Percentiles rank a stretch among this genome's conserved stretches.
These are phyloP conservation scores for Phytophthora aleatoria DNA, from an alignment of 352 stramenopile genomes.

Conservation along the genomic window DNA sequence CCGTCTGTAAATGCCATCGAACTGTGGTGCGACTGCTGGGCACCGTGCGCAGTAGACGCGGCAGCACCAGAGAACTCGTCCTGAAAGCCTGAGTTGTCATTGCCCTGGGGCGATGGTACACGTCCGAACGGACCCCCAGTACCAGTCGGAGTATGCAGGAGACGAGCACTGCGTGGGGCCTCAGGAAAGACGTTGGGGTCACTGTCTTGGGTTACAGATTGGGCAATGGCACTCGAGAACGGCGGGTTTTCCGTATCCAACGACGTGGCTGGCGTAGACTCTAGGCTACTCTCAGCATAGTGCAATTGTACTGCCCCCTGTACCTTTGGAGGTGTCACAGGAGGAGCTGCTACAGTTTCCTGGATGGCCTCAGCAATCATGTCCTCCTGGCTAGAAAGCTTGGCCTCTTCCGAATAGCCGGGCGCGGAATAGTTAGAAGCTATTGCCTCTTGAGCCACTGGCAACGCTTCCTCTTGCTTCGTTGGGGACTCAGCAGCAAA, in stretches of 20 bases:
- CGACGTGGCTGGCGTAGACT: conserved; percentile 12
- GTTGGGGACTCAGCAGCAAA: not conserved
- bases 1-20: conserved; percentile 14
- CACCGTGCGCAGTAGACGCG: conserved; percentile 5
- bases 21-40: conserved; percentile 2
- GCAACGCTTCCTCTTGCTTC: conserved; percentile 3
- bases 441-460: conserved; percentile 4
- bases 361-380: conserved; percentile 4
- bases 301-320: conserved; percentile 2
- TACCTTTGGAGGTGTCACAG: not conserved
- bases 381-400: conserved; percentile 8
- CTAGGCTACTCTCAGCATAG: conserved; percentile 4
- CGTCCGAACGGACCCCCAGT: conserved; percentile 37
- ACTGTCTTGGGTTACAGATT: conserved; percentile 13
- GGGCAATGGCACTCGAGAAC: conserved; percentile 32
- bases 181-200: conserved; percentile 32
- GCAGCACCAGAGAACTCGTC: conserved; percentile 16
- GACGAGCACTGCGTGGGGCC: conserved; percentile 31
- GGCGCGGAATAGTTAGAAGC: conserved; percentile 6
- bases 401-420: conserved; percentile 8
- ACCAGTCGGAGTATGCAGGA: conserved; percentile 40
- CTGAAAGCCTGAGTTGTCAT: conserved; percentile 13
- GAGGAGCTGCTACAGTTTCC: conserved; percentile 1
- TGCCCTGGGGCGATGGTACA: conserved; percentile 28
- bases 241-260: conserved; percentile 18